These are phyloP conservation scores for Fomitopsis pulvina DNA, from an alignment of 768 basidiomycete genomes.

Conservation along the genomic window DNA sequence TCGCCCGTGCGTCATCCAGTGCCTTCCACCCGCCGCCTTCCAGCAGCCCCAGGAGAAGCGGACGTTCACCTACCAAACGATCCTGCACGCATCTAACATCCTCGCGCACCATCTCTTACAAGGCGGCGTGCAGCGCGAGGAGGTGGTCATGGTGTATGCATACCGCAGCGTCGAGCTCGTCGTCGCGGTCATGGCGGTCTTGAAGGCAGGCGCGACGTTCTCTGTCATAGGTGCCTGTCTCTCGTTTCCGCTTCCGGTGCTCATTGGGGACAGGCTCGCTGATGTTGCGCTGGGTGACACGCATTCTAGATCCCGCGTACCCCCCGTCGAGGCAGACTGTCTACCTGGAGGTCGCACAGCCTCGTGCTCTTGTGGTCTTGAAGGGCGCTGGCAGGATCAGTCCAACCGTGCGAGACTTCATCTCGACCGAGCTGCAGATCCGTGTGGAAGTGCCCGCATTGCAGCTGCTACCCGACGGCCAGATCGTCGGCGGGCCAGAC, in stretches of 20 bases:
- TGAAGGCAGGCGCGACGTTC: conserved; percentile 95
- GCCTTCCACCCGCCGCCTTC: conserved; percentile 36
- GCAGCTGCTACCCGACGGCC: conserved; percentile 58
- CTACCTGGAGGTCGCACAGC: conserved; percentile 89
- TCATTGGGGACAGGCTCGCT: conserved; percentile 1
- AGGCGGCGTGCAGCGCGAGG: conserved; percentile 83
- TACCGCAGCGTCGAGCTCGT: conserved; percentile 94
- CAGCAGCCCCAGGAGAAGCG: conserved; percentile 43
- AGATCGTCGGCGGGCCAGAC: conserved; percentile 56
- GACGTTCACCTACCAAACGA: conserved; percentile 72
- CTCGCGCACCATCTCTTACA: conserved; percentile 86
- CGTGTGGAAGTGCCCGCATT: conserved; percentile 90
- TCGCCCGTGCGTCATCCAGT: conserved; percentile 85
- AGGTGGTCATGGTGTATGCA: conserved; percentile 98
- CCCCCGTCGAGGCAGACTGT: conserved; percentile 88
- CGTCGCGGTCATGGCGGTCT: conserved; percentile 92
- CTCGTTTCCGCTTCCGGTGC: not conserved
- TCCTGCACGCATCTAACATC: conserved; percentile 81
- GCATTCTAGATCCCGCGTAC: conserved; percentile 81
- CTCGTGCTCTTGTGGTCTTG: conserved; percentile 85
- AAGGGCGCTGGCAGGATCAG: conserved; percentile 82
- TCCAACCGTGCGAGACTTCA: conserved; percentile 77
- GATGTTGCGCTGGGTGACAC: not conserved
- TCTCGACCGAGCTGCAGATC: conserved; percentile 71
- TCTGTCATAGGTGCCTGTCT: conserved; percentile 81